phyloP scores from a whole-genome alignment of 1,139 yeast species.

The Wickerhamiella pararugosa region DNA sequence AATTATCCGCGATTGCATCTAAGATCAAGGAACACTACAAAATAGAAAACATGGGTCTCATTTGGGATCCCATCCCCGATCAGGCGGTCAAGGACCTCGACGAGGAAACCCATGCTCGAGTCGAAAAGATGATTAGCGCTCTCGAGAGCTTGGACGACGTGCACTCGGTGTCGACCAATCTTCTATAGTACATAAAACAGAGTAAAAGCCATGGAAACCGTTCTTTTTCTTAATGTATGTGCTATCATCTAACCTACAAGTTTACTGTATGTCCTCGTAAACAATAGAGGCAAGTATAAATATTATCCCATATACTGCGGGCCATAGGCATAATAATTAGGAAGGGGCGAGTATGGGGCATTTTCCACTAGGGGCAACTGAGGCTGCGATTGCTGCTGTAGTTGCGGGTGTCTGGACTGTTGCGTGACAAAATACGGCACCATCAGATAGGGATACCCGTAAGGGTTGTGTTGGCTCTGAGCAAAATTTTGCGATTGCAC shows the following conservation, averaged over 20 bases:
- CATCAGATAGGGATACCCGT: slow-evolving; percentile 4
- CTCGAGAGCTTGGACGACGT: slow-evolving; percentile 72
- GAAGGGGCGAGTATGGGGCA: slow-evolving; percentile 3
- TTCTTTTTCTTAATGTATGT: no score
- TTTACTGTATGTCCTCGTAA: no score
- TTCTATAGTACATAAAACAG: slow-evolving; percentile 10
- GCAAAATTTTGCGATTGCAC: no score
- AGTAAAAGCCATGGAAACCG: neutral
- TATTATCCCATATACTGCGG: slow-evolving; percentile 1
- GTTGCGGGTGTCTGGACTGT: neutral
- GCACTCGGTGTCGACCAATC: slow-evolving; percentile 53
- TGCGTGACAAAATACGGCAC: slow-evolving; percentile 2
- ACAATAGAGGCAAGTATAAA: neutral
- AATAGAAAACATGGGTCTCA: slow-evolving; percentile 56
- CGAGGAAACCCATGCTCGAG: slow-evolving; percentile 34
- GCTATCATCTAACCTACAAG: no score
- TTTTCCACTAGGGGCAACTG: neutral
- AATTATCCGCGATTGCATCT: slow-evolving; percentile 47
- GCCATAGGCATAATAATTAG: slow-evolving; percentile 2
- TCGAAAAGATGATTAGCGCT: slow-evolving; percentile 42
- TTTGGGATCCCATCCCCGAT: slow-evolving; percentile 51
- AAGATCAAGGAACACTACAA: slow-evolving; percentile 38
- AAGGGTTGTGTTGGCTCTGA: neutral
- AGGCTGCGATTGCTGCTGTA: neutral
- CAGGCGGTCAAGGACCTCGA: slow-evolving; percentile 37